These are phyloP conservation scores for Sextonia rubra DNA, from an alignment of 164 flowering plant genomes.

Conservation along the genomic window DNA sequence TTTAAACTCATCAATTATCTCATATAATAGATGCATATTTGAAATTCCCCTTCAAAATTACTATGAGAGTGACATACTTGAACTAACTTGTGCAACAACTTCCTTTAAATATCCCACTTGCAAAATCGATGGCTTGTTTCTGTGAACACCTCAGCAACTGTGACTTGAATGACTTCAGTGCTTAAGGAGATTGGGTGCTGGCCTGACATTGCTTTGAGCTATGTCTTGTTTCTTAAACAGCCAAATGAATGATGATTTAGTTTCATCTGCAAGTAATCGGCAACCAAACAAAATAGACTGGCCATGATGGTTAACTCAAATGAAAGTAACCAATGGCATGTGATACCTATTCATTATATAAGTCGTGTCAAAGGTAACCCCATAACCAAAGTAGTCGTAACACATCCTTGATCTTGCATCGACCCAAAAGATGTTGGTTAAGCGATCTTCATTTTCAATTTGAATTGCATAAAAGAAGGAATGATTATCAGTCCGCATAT, in stretches of 20 bases:
- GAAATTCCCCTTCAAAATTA: slow-evolving; percentile 62
- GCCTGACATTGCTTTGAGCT: slow-evolving; percentile 45
- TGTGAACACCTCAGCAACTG: slow-evolving; percentile 58
- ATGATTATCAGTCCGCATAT: slow-evolving; percentile 14
- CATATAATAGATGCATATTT: slow-evolving; percentile 33
- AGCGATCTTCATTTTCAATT: slow-evolving; percentile 6
- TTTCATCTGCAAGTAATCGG: slow-evolving; percentile 39
- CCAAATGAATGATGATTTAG: slow-evolving; percentile 55
- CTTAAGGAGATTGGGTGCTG: slow-evolving; percentile 50
- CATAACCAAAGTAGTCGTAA: slow-evolving; percentile 6
- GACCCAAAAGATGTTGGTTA: slow-evolving; percentile 7
- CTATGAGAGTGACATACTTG: slow-evolving; percentile 48
- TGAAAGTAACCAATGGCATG: slow-evolving; percentile 5
- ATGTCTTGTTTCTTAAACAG: slow-evolving; percentile 52
- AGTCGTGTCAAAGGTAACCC: neutral
- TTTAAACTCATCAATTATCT: slow-evolving; percentile 40
- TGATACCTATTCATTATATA: neutral
- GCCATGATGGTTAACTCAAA: slow-evolving; percentile 68
- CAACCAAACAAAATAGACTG: slow-evolving; percentile 28
- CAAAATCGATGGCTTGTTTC: slow-evolving; percentile 47
- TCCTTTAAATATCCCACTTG: slow-evolving; percentile 51
- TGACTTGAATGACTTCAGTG: slow-evolving; percentile 39
- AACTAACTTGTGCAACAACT: slow-evolving; percentile 53
- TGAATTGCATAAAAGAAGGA: slow-evolving; percentile 13
- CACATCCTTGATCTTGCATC: neutral